These are phyloP conservation scores for Exophiala sp. DNA, from an alignment of 2,329 filamentous ascomycete species.

Conservation along the genomic window DNA sequence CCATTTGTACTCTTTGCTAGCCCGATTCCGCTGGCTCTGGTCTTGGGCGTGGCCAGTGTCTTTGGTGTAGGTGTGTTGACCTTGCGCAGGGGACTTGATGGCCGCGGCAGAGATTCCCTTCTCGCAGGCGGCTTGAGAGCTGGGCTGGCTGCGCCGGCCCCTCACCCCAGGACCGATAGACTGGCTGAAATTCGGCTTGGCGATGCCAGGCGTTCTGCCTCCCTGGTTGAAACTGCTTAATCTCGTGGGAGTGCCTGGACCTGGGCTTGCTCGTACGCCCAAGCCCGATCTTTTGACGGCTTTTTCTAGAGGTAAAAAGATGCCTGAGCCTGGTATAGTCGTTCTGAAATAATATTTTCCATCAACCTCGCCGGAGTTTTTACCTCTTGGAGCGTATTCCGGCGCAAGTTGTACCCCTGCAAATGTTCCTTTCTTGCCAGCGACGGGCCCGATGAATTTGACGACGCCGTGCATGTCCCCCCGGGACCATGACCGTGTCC, in stretches of 20 bases:
- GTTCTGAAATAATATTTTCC: slow-evolving; percentile 79
- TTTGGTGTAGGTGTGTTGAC: slow-evolving; percentile 43
- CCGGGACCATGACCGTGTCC: slow-evolving; percentile 37
- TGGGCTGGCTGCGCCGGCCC: slow-evolving; percentile 59
- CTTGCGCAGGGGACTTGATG: slow-evolving; percentile 76
- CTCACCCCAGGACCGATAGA: slow-evolving; percentile 66
- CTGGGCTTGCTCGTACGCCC: slow-evolving; percentile 18
- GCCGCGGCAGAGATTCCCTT: slow-evolving; percentile 73
- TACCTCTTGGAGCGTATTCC: slow-evolving; percentile 75
- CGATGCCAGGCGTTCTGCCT: slow-evolving; percentile 51
- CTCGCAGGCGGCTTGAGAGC: slow-evolving; percentile 58
- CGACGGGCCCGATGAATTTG: slow-evolving; percentile 79
- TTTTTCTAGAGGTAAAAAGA: slow-evolving; percentile 84
- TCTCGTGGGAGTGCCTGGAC: slow-evolving; percentile 50
- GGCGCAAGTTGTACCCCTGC: slow-evolving; percentile 82
- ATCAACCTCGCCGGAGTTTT: slow-evolving; percentile 94
- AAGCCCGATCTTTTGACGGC: slow-evolving; percentile 56
- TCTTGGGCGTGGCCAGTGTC: slow-evolving; percentile 25
- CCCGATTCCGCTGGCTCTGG: slow-evolving; percentile 23
- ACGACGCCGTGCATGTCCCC: slow-evolving; percentile 85
- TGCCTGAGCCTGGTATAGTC: slow-evolving; percentile 70
- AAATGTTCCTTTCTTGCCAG: slow-evolving; percentile 85
- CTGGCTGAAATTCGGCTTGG: slow-evolving; percentile 77
- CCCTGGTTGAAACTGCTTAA: slow-evolving; percentile 48
- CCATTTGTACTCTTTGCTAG: slow-evolving; percentile 49